A percentile compares a stretch with the other conserved stretches of the same genome.
phyloP scores from a whole-genome alignment of 768 basidiomycete species.

The Boletus tomentosulus region DNA sequence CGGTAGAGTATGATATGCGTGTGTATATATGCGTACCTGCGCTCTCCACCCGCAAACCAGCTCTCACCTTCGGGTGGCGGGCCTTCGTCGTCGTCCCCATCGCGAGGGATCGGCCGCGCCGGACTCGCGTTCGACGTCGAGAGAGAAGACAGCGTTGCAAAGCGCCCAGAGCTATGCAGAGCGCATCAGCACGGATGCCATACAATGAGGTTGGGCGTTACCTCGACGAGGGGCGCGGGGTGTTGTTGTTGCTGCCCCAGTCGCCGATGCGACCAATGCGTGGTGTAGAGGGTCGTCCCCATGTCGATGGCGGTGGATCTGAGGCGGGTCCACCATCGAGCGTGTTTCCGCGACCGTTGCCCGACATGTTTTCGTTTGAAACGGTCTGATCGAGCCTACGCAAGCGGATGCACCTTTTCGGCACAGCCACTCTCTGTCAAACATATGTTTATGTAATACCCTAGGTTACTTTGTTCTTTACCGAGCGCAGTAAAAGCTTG shows the following conservation, averaged over 20 bases:
- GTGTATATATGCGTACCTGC: constrained; percentile 53
- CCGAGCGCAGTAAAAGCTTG: too few species aligned
- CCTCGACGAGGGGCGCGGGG: constrained; percentile 20
- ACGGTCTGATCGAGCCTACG: background rate
- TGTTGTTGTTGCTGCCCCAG: constrained; percentile 31
- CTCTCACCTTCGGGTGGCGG: constrained; percentile 44
- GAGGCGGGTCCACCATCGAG: constrained; percentile 42
- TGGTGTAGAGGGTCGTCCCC: constrained; percentile 39
- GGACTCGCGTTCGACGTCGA: constrained; percentile 6
- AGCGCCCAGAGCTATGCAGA: constrained; percentile 23
- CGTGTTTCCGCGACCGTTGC: constrained; percentile 39
- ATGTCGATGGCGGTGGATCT: constrained; percentile 47
- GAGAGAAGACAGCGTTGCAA: constrained; percentile 37
- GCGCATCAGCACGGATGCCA: background rate
- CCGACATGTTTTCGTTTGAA: constrained; percentile 33
- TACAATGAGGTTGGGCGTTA: constrained; percentile 3
- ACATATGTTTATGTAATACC: too few species aligned
- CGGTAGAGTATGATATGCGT: background rate
- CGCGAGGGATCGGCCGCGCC: constrained; percentile 17
- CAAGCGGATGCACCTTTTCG: background rate
- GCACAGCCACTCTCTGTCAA: background rate
- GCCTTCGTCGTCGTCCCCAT: constrained; percentile 48
- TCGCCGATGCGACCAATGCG: constrained; percentile 54
- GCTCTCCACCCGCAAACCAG: constrained; percentile 94
- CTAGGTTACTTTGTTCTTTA: too few species aligned